These are phyloP conservation scores for Metroxylon sagu DNA, from an alignment of 176 grass and related monocot species.

Conservation along the genomic window DNA sequence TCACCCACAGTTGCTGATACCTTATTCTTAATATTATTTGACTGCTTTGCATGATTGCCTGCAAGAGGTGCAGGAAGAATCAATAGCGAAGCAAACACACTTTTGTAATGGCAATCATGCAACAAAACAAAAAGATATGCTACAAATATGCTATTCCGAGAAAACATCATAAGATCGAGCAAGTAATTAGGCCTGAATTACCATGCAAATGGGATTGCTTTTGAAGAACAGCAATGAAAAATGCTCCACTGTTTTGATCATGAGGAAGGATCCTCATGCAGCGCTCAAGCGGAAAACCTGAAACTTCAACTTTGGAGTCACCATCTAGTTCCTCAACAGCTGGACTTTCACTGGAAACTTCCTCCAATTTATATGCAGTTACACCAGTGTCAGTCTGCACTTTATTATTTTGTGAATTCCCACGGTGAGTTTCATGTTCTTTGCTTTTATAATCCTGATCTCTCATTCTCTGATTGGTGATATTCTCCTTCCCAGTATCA, in stretches of 20 bases:
- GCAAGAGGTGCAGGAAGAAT: slow-evolving; percentile 18
- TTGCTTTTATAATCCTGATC: slow-evolving; percentile 13
- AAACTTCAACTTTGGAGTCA: slow-evolving; percentile 40
- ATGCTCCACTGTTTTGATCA: slow-evolving; percentile 92
- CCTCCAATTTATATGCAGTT: slow-evolving; percentile 21
- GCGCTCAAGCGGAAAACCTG: slow-evolving; percentile 53
- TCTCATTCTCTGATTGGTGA: slow-evolving; percentile 14
- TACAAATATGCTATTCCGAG: no score
- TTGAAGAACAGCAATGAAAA: slow-evolving; percentile 92
- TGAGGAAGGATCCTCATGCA: slow-evolving; percentile 96
- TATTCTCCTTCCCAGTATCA: slow-evolving; percentile 19
- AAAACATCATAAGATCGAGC: background rate
- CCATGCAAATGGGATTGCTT: slow-evolving; percentile 56
- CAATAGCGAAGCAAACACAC: background rate
- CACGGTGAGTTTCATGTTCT: background rate
- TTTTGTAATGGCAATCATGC: background rate
- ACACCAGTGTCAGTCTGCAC: slow-evolving; percentile 1
- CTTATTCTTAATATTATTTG: slow-evolving; percentile 25
- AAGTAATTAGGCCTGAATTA: slow-evolving; percentile 27
- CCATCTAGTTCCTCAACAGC: slow-evolving; percentile 21
- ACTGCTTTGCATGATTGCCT: slow-evolving; percentile 38
- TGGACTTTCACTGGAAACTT: slow-evolving; percentile 8
- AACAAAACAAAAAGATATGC: background rate
- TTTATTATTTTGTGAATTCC: slow-evolving; percentile 6
- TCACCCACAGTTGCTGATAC: slow-evolving; percentile 9